Base-by-base conservation (phyloP, 176 grass and related monocot genomes). In the Eragrostis curvula region DNA sequence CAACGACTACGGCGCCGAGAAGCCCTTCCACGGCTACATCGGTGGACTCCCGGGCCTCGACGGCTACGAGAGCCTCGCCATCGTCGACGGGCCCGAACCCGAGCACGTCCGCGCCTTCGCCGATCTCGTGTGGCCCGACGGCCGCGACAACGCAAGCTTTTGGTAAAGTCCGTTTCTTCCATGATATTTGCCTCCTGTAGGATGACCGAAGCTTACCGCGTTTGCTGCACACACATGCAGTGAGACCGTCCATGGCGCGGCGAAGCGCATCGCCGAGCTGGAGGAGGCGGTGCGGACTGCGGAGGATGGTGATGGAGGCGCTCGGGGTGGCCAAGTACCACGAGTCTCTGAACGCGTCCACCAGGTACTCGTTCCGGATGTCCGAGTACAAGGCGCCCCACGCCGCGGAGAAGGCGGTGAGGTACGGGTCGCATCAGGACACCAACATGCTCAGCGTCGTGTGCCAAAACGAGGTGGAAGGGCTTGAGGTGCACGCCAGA, bases 271-370 rank as follows among this genome's bases (percentile, higher is more conserved):
- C 9, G 25, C 13, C 5, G 63, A 83, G 25, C 75, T 95, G 46
- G 90, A 91, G 60, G 73, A 30, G 17, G 74, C 73, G 71, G 88
- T 95, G n/a, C 67, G 74, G 68, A n/a, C n/a, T n/a, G n/a, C n/a
- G n/a, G n/a, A 85, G 92, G 74, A 95, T 93, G 95, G 62, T 98
- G 32, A 23, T 89, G 67, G 86, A 98, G 32, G 82, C 55, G 60
- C 84, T 98, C 13, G 92, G 86, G 12, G 61, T 93, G 70, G 70
- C 46, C 5, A 83, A 82, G 24, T 55, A 92, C 71, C 83, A 86
- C 44, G 81, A 85, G 20, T 29, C 60, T 44, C 53, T 68, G 55
- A 64, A 49, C 8, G 74, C 83, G 52, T 84, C 84, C 9, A 10
- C 49, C 8, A 83, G 50, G 73, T 81, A 87, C 41, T 58, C 80